Conservation (phyloP, 2,329 filamentous ascomycete species). For the Penicillium thymicola region DNA sequence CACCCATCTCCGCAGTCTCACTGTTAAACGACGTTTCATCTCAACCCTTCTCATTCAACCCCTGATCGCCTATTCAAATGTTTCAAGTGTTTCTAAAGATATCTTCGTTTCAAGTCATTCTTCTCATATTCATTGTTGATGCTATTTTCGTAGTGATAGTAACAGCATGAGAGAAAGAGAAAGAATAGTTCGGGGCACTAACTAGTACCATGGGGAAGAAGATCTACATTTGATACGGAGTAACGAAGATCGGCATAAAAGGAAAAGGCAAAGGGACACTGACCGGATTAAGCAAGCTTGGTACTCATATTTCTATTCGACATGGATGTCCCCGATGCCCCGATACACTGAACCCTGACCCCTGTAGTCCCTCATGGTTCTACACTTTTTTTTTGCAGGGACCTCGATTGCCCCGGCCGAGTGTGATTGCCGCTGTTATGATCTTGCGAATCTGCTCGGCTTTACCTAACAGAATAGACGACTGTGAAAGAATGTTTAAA, state of each 20-base stretch:
- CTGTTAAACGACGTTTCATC: constrained; percentile 6
- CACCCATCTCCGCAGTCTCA: constrained; percentile 1
- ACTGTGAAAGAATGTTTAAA: background rate
- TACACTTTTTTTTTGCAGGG: background rate
- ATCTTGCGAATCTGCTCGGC: background rate
- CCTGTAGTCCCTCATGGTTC: background rate
- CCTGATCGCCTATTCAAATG: background rate
- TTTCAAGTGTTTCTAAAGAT: constrained; percentile 14
- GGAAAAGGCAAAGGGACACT: too few relatives aligned
- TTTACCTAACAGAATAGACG: too few relatives aligned
- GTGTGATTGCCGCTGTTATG: background rate
- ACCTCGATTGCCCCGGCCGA: background rate
- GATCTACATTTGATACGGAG: background rate
- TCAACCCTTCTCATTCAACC: background rate
- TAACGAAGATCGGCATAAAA: background rate
- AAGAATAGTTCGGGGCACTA: background rate
- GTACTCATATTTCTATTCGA: background rate
- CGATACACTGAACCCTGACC: background rate
- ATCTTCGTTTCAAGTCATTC: constrained; percentile 9
- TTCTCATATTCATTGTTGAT: constrained; percentile 5
- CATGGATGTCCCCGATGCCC: background rate
- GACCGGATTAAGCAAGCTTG: background rate
- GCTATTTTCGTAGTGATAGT: constrained; percentile 1
- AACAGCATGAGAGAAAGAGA: background rate
- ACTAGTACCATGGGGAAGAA: background rate